These are phyloP conservation scores for Didymella exigua DNA, from an alignment of 2,329 filamentous ascomycete species.

Conservation along the genomic window DNA sequence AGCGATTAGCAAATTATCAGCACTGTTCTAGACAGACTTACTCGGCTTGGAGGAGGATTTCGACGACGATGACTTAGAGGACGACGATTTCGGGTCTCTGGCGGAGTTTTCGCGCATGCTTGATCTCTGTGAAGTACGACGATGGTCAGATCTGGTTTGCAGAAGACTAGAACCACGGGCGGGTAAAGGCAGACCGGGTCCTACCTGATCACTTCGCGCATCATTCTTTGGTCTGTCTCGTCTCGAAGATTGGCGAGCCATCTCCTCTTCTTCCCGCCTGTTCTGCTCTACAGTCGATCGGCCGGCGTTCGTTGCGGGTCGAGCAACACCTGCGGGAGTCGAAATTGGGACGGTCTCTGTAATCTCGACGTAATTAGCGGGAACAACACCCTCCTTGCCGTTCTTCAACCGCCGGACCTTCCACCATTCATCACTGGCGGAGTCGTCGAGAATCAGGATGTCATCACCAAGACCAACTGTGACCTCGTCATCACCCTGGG, in stretches of 20 bases:
- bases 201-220: conserved; percentile 70
- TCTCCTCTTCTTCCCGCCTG: conserved; percentile 77
- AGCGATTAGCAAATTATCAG: background rate
- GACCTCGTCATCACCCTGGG: conserved; percentile 94
- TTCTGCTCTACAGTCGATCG: conserved; percentile 78
- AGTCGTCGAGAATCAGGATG: conserved; percentile 86
- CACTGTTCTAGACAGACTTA: conserved; percentile 56
- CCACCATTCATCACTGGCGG: conserved; percentile 98
- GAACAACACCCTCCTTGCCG: conserved; percentile 93
- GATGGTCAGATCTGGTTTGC: conserved; percentile 69
- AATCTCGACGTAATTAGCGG: conserved; percentile 93
- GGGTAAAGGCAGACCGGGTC: conserved; percentile 75
- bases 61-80: conserved; percentile 19
- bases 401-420: conserved; percentile 89
- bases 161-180: conserved; percentile 79
- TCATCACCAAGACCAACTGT: conserved; percentile 90
- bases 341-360: conserved; percentile 68
- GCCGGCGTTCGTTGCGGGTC: conserved; percentile 63
- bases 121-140: conserved; percentile 72
- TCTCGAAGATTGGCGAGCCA: conserved; percentile 80
- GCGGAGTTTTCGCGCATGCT: conserved; percentile 71
- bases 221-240: conserved; percentile 62
- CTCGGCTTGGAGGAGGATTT: conserved; percentile 71
- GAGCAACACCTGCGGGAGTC: conserved; percentile 54
- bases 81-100: conserved; percentile 57